A percentile compares a stretch with the other conserved stretches of the same genome.
Conservation (phyloP, 169 alveolate species). For the Cryptosporidium felis region DNA sequence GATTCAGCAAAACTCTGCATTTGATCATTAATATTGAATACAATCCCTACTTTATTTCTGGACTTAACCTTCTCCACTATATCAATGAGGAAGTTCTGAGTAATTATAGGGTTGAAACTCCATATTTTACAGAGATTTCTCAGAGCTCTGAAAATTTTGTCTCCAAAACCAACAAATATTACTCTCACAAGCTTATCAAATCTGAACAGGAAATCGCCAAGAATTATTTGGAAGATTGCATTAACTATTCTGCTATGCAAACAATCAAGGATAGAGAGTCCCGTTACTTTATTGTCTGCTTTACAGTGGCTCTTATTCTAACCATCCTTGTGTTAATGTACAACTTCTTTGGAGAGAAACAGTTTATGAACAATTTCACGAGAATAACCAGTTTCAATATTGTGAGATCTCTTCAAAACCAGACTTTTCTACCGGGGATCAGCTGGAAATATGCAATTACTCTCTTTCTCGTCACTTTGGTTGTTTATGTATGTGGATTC, state of each 20-base stretch:
- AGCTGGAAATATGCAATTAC: conserved; percentile 30
- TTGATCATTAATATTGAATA: conserved; percentile 12
- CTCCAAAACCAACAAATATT: background rate
- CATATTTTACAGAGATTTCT: background rate
- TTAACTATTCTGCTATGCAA: background rate
- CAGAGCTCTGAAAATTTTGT: no score
- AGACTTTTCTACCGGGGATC: conserved; percentile 19
- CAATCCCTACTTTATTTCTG: conserved; percentile 57
- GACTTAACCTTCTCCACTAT: conserved; percentile 1
- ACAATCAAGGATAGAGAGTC: conserved; percentile 21
- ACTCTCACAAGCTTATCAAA: background rate
- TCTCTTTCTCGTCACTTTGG: conserved; percentile 7
- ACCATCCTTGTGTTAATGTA: conserved; percentile 9
- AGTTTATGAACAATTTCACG: conserved; percentile 12
- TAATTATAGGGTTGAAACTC: background rate
- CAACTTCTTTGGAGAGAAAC: conserved; percentile 11
- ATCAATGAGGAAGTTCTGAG: conserved; percentile 21
- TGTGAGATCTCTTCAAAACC: conserved; percentile 6
- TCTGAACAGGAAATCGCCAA: conserved; percentile 12
- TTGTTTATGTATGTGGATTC: conserved; percentile 52
- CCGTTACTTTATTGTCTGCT: conserved; percentile 17
- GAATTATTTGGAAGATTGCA: background rate
- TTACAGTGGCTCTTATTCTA: conserved; percentile 22
- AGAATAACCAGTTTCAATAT: background rate
- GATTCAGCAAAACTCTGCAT: background rate